Percentiles rank a stretch among this genome's conserved stretches.
Conservation (phyloP, 2,329 filamentous ascomycete genomes). For the Podosphaera aphanis region DNA sequence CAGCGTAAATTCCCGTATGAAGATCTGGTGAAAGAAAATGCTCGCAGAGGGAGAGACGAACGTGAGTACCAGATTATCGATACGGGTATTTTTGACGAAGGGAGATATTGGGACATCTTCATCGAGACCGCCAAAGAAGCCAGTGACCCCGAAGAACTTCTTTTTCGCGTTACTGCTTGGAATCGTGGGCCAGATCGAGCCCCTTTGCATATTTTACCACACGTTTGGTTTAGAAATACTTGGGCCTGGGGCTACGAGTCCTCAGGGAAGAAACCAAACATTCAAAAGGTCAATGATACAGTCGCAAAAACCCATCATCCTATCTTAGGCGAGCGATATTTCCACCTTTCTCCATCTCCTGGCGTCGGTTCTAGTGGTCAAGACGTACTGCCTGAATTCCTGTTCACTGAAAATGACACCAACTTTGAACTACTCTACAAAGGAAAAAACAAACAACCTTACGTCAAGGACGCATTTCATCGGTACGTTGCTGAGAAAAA, state of each 20-base stretch:
- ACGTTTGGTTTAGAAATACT: slow-evolving; percentile 92
- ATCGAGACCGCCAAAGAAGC: slow-evolving; percentile 90
- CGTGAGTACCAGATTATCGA: slow-evolving; percentile 82
- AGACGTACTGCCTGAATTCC: slow-evolving; percentile 61
- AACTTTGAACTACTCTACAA: slow-evolving; percentile 60
- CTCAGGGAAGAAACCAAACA: slow-evolving; percentile 55
- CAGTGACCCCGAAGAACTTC: slow-evolving; percentile 73
- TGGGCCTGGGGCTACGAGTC: slow-evolving; percentile 82
- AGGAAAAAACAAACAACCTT: slow-evolving; percentile 55
- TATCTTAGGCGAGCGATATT: slow-evolving; percentile 59
- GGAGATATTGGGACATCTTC: slow-evolving; percentile 89
- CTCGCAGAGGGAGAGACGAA: slow-evolving; percentile 48
- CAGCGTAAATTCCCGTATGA: slow-evolving; percentile 83
- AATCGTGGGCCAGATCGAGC: slow-evolving; percentile 81
- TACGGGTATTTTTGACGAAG: slow-evolving; percentile 67
- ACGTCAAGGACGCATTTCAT: slow-evolving; percentile 92
- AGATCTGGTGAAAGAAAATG: slow-evolving; percentile 67
- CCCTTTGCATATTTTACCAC: slow-evolving; percentile 77
- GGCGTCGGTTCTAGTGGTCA: slow-evolving; percentile 55
- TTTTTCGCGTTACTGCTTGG: slow-evolving; percentile 90
- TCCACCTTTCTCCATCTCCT: slow-evolving; percentile 73
- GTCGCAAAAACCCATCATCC: slow-evolving; percentile 56
- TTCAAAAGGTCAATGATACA: slow-evolving; percentile 40
- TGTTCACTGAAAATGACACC: slow-evolving; percentile 93
- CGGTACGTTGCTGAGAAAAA: slow-evolving; percentile 63